phyloP scores from a whole-genome alignment of 2,329 filamentous ascomycete genomes.

The Colletotrichum graminicola region DNA sequence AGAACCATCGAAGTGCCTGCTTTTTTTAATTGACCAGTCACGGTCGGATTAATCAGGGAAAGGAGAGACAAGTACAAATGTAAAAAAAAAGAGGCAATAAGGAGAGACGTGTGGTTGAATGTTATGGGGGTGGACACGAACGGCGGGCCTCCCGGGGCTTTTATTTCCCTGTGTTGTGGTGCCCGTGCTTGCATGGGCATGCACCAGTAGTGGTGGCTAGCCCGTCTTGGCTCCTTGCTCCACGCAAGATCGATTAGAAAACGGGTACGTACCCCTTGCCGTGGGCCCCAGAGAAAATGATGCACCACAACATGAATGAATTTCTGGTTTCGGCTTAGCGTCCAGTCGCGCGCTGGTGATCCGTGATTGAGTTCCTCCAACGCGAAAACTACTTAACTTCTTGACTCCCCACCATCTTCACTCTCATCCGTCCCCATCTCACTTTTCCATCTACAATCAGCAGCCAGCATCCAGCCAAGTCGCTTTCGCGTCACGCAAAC shows the following conservation, averaged over 20 bases:
- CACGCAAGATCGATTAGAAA: not conserved
- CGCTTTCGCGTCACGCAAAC: constrained; percentile 26
- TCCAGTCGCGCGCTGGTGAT: constrained; percentile 57
- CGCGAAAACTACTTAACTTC: constrained; percentile 70
- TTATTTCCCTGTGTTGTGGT: constrained; percentile 31
- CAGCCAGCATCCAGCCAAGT: constrained; percentile 44
- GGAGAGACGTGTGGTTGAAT: not conserved
- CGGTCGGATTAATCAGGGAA: constrained; percentile 5
- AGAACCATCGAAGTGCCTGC: not conserved
- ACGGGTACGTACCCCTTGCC: constrained; percentile 28
- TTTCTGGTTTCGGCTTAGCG: constrained; percentile 48
- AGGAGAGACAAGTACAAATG: not conserved
- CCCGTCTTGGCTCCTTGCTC: not conserved
- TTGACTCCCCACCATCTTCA: constrained; percentile 59
- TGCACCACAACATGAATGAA: constrained; percentile 39
- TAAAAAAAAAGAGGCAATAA: not conserved
- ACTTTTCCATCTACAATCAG: constrained; percentile 47
- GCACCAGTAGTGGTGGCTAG: not conserved
- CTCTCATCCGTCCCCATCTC: constrained; percentile 50
- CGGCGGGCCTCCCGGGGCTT: constrained; percentile 21
- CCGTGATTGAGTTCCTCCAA: constrained; percentile 58
- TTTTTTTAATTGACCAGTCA: constrained; percentile 16
- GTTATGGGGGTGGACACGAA: not conserved
- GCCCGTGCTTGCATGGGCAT: constrained; percentile 2
- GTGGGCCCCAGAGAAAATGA: constrained; percentile 30